A percentile compares a stretch with the other conserved stretches of the same genome.
Evolutionary conservation across 148 eudicot species (phyloP).

Genomic region (Fagopyrum homotropicum): DNA sequence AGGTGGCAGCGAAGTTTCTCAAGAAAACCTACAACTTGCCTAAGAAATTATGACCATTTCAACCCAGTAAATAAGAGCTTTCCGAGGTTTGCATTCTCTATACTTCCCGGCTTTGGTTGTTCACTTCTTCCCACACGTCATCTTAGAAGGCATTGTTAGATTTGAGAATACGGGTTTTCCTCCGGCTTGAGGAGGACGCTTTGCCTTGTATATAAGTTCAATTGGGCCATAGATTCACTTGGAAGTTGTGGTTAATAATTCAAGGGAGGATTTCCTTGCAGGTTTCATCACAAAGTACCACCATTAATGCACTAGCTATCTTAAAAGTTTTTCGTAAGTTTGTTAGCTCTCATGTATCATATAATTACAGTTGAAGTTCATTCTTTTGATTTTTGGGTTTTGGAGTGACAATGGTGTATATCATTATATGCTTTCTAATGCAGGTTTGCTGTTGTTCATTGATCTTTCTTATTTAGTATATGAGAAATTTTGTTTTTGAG

Average conservation of each 20-base stretch:
- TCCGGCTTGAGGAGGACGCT: background rate
- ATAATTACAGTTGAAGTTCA: background rate
- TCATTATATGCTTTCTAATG: no score
- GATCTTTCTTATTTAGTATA: no score
- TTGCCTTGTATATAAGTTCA: conserved; percentile 1
- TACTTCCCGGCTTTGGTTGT: background rate
- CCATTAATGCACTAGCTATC: background rate
- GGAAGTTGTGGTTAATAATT: background rate
- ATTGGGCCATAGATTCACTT: background rate
- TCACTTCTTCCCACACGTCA: background rate
- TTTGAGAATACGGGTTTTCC: background rate
- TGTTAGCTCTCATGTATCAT: background rate
- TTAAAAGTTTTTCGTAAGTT: background rate
- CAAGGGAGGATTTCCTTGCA: background rate
- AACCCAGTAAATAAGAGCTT: background rate
- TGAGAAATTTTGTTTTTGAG: no score
- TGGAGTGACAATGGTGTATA: no score
- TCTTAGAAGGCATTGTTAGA: background rate
- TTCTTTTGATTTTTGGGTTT: no score
- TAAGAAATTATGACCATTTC: conserved; percentile 35
- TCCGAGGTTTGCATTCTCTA: background rate
- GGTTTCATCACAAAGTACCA: background rate
- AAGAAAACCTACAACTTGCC: conserved; percentile 73
- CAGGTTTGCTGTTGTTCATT: no score
- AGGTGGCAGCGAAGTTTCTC: conserved; percentile 70